Evolutionary conservation across 768 basidiomycete species (phyloP), one percentile per base, ranked within the genome.

Genomic region (Coprinopsis marcescibilis): DNA sequence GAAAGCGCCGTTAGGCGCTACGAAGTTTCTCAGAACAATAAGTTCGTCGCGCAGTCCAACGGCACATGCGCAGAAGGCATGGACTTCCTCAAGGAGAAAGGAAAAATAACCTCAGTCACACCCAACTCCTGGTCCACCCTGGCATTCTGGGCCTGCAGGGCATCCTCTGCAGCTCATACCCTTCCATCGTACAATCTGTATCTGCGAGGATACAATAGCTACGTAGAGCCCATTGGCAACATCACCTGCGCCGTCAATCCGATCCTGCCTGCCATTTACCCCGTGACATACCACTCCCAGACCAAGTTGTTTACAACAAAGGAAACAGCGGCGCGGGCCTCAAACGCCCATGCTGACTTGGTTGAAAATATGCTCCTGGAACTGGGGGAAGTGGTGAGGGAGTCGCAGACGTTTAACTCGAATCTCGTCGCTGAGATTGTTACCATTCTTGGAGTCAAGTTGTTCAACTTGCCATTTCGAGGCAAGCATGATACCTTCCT

Each of bases 1-100:
- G 30, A 33, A n/a, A 53, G 24, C 29, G 53, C 53, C 3, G 38
- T 54, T 11, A 17, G 7, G 25, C 13, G 4, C 30, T 1, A 4
- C 2, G 35, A 0, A 7, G 43, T 6, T 6, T 11, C 25, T 6
- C n/a, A 21, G n/a, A 19, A 24, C 27, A 13, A 20, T 2, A 21
- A 32, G 2, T 15, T 4, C 12, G 19, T 32, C 25, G 19, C 23
- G 14, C 15, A 19, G 39, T 37, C 4, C 29, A 32, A 32, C n/a
- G 29, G 8, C 8, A 8, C 29, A 32, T 32, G 29, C 29, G 8
- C 29, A 8, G 29, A 32, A 8, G 29, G 29, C 29, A 32, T 32
- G 8, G 29, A 32, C n/a, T 32, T 32, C n/a, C 29, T 32, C 8
- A 32, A n/a, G 8, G 29, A 32, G 8, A 32, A n/a, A 8, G 29